A percentile compares a stretch with the other conserved stretches of the same genome.
Evolutionary conservation across 2,329 filamentous ascomycete genomes (phyloP).

Genomic region (Neopestalotiopsis sp.): DNA sequence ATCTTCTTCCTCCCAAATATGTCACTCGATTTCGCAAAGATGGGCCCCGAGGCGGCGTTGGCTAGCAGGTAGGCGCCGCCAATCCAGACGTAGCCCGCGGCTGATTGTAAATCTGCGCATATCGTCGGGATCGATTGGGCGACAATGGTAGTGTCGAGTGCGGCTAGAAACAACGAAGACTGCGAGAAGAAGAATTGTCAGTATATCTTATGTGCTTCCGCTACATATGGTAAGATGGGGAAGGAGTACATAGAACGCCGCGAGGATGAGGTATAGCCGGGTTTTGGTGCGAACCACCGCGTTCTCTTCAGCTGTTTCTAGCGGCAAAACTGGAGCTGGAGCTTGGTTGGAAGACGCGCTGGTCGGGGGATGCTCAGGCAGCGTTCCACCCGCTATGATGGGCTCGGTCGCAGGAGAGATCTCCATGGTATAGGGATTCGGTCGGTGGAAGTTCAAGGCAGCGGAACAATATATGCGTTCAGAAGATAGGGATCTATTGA

Average conservation of each 20-base stretch:
- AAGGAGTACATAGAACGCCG: not conserved
- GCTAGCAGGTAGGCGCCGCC: conserved; percentile 68
- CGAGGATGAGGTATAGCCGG: not conserved
- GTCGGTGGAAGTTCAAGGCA: no score
- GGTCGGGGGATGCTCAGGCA: not conserved
- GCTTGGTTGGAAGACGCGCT: not conserved
- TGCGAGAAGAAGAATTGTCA: not conserved
- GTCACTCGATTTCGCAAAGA: conserved; percentile 59
- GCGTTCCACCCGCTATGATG: no score
- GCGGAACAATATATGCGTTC: no score
- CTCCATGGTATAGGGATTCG: no score
- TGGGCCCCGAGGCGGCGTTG: conserved; percentile 61
- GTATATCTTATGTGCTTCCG: not conserved
- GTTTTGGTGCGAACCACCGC: not conserved
- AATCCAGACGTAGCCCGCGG: conserved; percentile 68
- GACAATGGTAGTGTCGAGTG: conserved; percentile 48
- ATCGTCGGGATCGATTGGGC: conserved; percentile 58
- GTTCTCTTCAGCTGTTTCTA: not conserved
- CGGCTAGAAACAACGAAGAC: conserved; percentile 21
- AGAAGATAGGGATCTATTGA: no score
- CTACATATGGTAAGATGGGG: not conserved
- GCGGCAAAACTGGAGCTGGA: not conserved
- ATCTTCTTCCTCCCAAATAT: conserved; percentile 49
- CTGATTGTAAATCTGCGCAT: conserved; percentile 52
- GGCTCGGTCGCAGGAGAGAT: no score